These are phyloP conservation scores for Chlamydomonas reinhardtii DNA, from an alignment of 163 green algal species.

Conservation along the genomic window DNA sequence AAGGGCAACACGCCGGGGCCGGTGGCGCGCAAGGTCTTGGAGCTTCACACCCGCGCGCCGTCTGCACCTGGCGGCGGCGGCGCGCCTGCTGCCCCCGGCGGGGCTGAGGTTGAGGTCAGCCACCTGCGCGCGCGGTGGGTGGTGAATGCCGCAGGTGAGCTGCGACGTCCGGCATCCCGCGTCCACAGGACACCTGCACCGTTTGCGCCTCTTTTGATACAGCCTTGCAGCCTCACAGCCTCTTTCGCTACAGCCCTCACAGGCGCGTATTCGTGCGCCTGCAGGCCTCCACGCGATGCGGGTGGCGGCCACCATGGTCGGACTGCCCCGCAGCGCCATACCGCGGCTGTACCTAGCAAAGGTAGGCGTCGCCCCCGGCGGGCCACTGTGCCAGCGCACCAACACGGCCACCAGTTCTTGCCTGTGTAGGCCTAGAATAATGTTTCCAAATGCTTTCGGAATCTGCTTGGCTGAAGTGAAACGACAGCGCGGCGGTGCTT, in stretches of 20 bases:
- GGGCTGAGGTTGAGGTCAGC: neutral
- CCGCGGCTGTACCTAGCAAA: slow-evolving; percentile 69
- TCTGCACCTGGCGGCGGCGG: neutral
- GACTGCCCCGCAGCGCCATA: slow-evolving; percentile 62
- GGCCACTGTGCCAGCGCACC: too few relatives aligned
- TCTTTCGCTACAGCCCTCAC: too few relatives aligned
- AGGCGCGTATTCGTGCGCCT: too few relatives aligned
- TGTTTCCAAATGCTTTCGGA: too few relatives aligned
- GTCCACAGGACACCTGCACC: too few relatives aligned
- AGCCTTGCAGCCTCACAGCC: too few relatives aligned
- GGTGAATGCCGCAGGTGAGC: slow-evolving; percentile 27
- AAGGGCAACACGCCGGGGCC: neutral
- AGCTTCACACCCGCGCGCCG: slow-evolving; percentile 9
- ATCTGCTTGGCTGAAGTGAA: too few relatives aligned
- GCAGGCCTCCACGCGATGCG: slow-evolving; percentile 61
- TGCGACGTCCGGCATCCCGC: too few relatives aligned
- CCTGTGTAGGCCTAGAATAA: too few relatives aligned
- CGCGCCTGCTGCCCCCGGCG: neutral
- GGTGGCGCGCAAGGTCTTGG: slow-evolving; percentile 23
- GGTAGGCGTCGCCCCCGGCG: neutral
- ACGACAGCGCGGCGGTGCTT: too few relatives aligned
- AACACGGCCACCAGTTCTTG: too few relatives aligned
- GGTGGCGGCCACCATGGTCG: slow-evolving; percentile 61
- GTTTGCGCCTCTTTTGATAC: too few relatives aligned
- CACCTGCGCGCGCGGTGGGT: slow-evolving; percentile 15